Percentiles rank a stretch among this genome's conserved stretches.
Evolutionary conservation across 2,329 filamentous ascomycete species (phyloP).

Genomic region (Diaporthe citri): DNA sequence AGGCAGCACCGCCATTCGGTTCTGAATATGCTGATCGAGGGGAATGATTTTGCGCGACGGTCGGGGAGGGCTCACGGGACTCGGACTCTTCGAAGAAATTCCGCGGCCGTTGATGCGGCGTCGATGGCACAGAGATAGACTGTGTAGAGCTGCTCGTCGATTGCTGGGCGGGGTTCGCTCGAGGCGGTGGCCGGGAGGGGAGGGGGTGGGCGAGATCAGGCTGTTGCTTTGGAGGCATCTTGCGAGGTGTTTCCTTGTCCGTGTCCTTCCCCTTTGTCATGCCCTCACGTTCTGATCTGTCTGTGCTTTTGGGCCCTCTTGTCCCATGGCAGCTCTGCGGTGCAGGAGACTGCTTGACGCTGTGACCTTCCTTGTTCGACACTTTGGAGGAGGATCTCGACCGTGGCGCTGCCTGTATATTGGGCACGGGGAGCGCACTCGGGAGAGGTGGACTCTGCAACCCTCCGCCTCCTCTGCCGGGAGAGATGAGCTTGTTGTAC

Average conservation of each 20-base stretch:
- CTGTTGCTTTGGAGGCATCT: conserved; percentile 63
- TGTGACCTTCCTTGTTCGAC: conserved; percentile 65
- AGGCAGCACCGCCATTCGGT: conserved; percentile 80
- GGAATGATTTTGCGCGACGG: conserved; percentile 81
- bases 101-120: conserved; percentile 88
- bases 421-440: conserved; percentile 67
- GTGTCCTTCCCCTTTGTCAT: conserved; percentile 65
- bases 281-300: conserved; percentile 72
- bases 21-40: conserved; percentile 93
- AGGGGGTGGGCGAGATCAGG: conserved; percentile 45
- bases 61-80: conserved; percentile 84
- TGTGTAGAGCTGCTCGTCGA: conserved; percentile 59
- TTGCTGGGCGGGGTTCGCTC: conserved; percentile 40
- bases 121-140: conserved; percentile 93
- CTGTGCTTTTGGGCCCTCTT: conserved; percentile 67
- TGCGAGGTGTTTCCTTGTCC: conserved; percentile 55
- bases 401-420: conserved; percentile 67
- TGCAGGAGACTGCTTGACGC: conserved; percentile 57
- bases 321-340: conserved; percentile 74
- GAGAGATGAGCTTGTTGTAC: conserved; percentile 75
- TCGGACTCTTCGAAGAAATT: conserved; percentile 79
- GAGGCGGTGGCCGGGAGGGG: conserved; percentile 41
- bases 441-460: conserved; percentile 68
- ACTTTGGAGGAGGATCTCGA: conserved; percentile 72
- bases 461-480: conserved; percentile 64